These are phyloP conservation scores for Termitomyces sp. DNA, from an alignment of 768 basidiomycete species.

Conservation along the genomic window DNA sequence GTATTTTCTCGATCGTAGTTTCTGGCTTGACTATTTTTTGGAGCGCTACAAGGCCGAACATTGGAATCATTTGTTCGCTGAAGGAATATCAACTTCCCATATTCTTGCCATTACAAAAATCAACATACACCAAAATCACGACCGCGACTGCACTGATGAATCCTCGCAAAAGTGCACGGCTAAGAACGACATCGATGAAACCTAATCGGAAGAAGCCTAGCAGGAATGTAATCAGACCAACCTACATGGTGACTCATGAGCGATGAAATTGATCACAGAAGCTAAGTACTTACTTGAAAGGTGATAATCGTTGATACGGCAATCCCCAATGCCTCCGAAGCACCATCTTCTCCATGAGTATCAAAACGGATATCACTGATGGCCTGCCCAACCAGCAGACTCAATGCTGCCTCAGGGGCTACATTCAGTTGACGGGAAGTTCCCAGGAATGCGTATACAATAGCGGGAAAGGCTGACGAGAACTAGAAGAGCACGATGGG, in stretches of 20 bases:
- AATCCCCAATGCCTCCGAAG: conserved; percentile 52
- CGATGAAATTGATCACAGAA: background rate
- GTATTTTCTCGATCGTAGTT: conserved; percentile 70
- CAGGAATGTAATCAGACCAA: conserved; percentile 80
- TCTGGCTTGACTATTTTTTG: conserved; percentile 55
- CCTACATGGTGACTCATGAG: conserved; percentile 36
- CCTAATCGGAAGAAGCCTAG: conserved; percentile 88
- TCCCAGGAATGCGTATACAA: conserved; percentile 89
- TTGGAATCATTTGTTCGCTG: conserved; percentile 84
- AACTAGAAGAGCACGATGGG: conserved; percentile 42
- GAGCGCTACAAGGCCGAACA: conserved; percentile 74
- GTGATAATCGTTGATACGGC: conserved; percentile 80
- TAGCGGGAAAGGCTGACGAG: conserved; percentile 80
- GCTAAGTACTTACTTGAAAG: conserved; percentile 57
- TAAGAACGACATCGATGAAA: conserved; percentile 91
- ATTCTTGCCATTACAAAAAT: background rate
- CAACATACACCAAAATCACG: conserved; percentile 76
- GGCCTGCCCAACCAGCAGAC: conserved; percentile 84
- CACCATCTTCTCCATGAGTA: conserved; percentile 35
- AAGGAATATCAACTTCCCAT: conserved; percentile 7
- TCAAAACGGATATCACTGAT: conserved; percentile 65
- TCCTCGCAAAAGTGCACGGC: conserved; percentile 82
- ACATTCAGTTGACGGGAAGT: conserved; percentile 80
- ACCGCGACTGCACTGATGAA: conserved; percentile 84
- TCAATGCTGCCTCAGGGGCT: conserved; percentile 87